Evolutionary conservation across 1,284 basidiomycete genomes (phyloP).

Genomic region (Wolfiporia cocos): DNA sequence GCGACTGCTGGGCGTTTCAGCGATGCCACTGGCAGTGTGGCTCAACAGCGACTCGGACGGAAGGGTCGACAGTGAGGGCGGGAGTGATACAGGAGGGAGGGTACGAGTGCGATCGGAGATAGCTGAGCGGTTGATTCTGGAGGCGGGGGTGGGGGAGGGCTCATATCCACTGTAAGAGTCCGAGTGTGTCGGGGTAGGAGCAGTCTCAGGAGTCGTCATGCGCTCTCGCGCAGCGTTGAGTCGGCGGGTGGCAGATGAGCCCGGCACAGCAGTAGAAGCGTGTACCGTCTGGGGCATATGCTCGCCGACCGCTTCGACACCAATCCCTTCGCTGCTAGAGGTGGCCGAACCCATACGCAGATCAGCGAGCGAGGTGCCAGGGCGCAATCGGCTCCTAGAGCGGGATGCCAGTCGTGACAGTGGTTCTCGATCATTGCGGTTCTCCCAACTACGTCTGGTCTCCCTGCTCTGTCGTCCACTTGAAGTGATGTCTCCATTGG

Average conservation of each 20-base stretch:
- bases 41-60: slow-evolving; percentile 48
- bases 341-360: slow-evolving; percentile 16
- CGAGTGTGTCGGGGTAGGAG: slow-evolving; percentile 20
- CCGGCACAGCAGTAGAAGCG: slow-evolving; percentile 11
- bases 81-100: slow-evolving; percentile 43
- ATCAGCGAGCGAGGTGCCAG: slow-evolving; percentile 21
- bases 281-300: slow-evolving; percentile 19
- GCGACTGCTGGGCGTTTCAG: slow-evolving; percentile 32
- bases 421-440: slow-evolving; percentile 18
- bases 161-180: slow-evolving; percentile 44
- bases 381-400: slow-evolving; percentile 18
- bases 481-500: slow-evolving; percentile 25
- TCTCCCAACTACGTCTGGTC: slow-evolving; percentile 56
- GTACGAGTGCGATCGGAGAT: slow-evolving; percentile 31
- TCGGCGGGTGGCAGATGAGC: slow-evolving; percentile 34
- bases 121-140: slow-evolving; percentile 29
- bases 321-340: slow-evolving; percentile 23
- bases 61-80: slow-evolving; percentile 52
- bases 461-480: slow-evolving; percentile 48
- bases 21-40: slow-evolving; percentile 22
- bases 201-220: slow-evolving; percentile 28
- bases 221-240: slow-evolving; percentile 49
- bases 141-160: slow-evolving; percentile 59
- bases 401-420: slow-evolving; percentile 20
- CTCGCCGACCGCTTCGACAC: slow-evolving; percentile 15